These are phyloP conservation scores for Omphalotus guepiniiformis DNA, from an alignment of 768 basidiomycete genomes.

Conservation along the genomic window DNA sequence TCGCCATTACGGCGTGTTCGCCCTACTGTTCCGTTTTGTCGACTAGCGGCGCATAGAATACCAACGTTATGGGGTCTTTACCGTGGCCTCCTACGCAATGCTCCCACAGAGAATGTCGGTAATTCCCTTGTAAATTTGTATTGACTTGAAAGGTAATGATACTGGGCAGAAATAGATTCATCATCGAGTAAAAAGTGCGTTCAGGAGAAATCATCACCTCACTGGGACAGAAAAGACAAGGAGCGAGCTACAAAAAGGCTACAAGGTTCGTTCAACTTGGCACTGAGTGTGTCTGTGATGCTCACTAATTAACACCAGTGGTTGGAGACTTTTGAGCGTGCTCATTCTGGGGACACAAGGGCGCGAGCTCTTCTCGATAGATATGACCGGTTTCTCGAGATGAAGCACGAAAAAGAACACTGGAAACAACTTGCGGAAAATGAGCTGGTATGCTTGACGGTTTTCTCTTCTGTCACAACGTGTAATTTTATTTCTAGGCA, in stretches of 20 bases:
- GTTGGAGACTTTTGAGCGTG: conserved; percentile 52
- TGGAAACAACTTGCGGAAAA: conserved; percentile 44
- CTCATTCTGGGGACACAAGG: conserved; percentile 48
- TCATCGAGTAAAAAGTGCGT: conserved; percentile 50
- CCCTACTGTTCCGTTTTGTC: conserved; percentile 61
- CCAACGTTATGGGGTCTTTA: conserved; percentile 80
- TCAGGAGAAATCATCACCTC: conserved; percentile 44
- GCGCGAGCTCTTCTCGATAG: conserved; percentile 44
- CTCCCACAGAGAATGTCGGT: conserved; percentile 56
- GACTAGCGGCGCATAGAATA: conserved; percentile 65
- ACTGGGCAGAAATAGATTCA: conserved; percentile 41
- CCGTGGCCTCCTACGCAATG: conserved; percentile 55
- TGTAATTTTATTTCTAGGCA: conserved; percentile 35
- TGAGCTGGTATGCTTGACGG: conserved; percentile 42
- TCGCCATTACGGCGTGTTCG: conserved; percentile 55
- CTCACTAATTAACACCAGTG: conserved; percentile 36
- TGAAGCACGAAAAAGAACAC: conserved; percentile 43
- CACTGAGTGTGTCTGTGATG: conserved; percentile 1
- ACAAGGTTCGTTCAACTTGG: conserved; percentile 45
- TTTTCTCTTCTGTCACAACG: not conserved
- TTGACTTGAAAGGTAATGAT: conserved; percentile 1
- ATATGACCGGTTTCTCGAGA: conserved; percentile 55
- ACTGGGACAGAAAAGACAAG: conserved; percentile 52
- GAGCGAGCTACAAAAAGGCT: conserved; percentile 42
- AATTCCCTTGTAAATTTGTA: not conserved